Conservation (phyloP, 148 eudicot species). For the Suaeda aralocaspica region DNA sequence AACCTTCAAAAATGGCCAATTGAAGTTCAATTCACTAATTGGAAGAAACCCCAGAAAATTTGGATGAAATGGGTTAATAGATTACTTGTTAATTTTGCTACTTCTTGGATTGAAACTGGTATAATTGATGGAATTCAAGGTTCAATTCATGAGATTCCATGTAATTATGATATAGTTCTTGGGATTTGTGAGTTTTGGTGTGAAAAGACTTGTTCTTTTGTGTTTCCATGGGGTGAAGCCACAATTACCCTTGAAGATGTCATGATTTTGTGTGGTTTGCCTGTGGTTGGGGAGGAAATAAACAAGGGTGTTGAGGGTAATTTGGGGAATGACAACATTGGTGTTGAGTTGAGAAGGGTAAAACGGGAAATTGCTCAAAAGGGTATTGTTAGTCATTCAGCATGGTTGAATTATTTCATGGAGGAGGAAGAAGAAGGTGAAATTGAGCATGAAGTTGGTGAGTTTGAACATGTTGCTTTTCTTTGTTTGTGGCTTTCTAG, state of each 20-base stretch:
- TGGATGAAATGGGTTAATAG: conserved; percentile 35
- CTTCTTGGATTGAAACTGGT: conserved; percentile 31
- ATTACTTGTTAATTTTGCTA: conserved; percentile 17
- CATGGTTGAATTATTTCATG: conserved; percentile 39
- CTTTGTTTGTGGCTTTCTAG: conserved; percentile 41
- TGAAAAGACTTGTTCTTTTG: conserved; percentile 33
- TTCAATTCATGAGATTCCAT: conserved; percentile 25
- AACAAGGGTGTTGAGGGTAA: neutral
- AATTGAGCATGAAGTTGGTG: conserved; percentile 27
- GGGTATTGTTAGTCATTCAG: conserved; percentile 5
- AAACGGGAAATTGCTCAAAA: conserved; percentile 8
- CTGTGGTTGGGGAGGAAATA: conserved; percentile 28
- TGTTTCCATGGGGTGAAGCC: conserved; percentile 56
- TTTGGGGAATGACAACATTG: conserved; percentile 6
- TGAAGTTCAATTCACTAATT: conserved; percentile 30
- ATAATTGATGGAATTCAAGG: conserved; percentile 35
- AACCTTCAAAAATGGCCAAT: conserved; percentile 32
- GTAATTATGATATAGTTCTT: conserved; percentile 27
- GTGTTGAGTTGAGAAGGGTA: conserved; percentile 19
- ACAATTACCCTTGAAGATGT: conserved; percentile 49
- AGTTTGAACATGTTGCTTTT: conserved; percentile 41
- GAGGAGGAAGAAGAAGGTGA: conserved; percentile 23
- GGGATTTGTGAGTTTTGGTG: conserved; percentile 42
- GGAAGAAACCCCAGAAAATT: conserved; percentile 25
- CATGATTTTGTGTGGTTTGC: conserved; percentile 44